Percentiles rank a stretch among this genome's conserved stretches.
These are phyloP conservation scores for Lecanicillium sp. DNA, from an alignment of 2,329 filamentous ascomycete species.

Conservation along the genomic window DNA sequence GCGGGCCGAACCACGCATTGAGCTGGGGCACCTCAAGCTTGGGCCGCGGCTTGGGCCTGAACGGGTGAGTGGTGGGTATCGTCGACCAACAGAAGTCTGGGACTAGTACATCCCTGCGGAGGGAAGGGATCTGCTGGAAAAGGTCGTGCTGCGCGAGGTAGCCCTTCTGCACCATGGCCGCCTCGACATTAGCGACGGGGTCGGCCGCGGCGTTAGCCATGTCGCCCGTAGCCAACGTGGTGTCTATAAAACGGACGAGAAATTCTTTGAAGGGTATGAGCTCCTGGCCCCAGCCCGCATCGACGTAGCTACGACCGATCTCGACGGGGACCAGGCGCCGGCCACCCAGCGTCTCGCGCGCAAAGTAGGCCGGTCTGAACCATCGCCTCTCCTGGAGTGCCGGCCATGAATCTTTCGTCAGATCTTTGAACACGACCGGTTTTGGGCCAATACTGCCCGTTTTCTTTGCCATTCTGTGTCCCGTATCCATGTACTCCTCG, in stretches of 20 bases:
- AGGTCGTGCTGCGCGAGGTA: slow-evolving; percentile 93
- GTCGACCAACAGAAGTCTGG: slow-evolving; percentile 79
- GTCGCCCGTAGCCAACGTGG: background rate
- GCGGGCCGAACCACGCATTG: slow-evolving; percentile 91
- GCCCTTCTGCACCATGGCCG: slow-evolving; percentile 39
- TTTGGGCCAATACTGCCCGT: slow-evolving; percentile 29
- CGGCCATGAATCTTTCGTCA: slow-evolving; percentile 64
- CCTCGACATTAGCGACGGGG: background rate
- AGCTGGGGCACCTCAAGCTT: slow-evolving; percentile 55
- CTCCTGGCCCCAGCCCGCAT: slow-evolving; percentile 75
- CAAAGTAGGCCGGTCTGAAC: slow-evolving; percentile 67
- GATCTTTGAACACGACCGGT: slow-evolving; percentile 65
- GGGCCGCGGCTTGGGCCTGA: slow-evolving; percentile 28
- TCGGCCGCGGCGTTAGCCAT: background rate
- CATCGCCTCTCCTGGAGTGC: slow-evolving; percentile 64
- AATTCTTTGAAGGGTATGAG: slow-evolving; percentile 72
- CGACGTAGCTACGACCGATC: slow-evolving; percentile 80
- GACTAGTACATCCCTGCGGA: slow-evolving; percentile 68
- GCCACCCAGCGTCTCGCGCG: slow-evolving; percentile 67
- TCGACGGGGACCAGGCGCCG: slow-evolving; percentile 80
- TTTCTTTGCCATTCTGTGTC: slow-evolving; percentile 10
- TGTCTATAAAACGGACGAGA: slow-evolving; percentile 52
- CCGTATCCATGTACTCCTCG: slow-evolving; percentile 51
- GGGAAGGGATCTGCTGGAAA: slow-evolving; percentile 70
- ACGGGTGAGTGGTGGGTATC: slow-evolving; percentile 50